Conservation (phyloP, 176 grass and related monocot species). For the Cenchrus purpureus region DNA sequence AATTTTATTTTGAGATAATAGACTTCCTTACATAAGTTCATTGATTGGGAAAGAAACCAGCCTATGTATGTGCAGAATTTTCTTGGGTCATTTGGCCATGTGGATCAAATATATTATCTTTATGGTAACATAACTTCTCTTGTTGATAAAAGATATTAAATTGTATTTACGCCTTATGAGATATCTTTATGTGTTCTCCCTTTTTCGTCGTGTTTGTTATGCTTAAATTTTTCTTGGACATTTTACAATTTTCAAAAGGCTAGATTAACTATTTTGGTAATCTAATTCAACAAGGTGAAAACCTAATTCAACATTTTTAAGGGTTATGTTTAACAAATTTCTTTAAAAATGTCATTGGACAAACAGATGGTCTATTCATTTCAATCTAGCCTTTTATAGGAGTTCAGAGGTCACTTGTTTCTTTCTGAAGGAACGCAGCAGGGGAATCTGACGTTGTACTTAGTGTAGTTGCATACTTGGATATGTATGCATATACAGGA, state of each 20-base stretch:
- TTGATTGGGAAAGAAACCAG: conserved; percentile 3
- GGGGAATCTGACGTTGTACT: neutral
- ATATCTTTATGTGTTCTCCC: neutral
- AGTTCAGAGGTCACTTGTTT: neutral
- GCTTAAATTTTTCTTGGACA: neutral
- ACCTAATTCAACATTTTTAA: neutral
- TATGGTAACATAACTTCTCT: no score
- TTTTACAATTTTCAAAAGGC: neutral
- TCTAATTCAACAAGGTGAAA: neutral
- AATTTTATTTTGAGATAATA: neutral
- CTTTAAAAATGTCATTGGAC: neutral
- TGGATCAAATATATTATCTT: neutral
- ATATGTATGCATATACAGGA: neutral
- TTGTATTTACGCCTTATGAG: neutral
- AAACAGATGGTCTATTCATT: neutral
- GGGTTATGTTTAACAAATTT: neutral
- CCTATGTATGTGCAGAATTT: neutral
- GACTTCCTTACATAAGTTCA: neutral
- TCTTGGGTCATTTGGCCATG: neutral
- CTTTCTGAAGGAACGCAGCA: neutral
- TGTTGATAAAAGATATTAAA: neutral
- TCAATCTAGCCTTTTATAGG: neutral
- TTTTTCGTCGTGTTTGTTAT: neutral
- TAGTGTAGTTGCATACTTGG: neutral
- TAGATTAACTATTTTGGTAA: neutral